Evolutionary conservation across 331 rosid species (phyloP).

Genomic region (Malus hybrid): DNA sequence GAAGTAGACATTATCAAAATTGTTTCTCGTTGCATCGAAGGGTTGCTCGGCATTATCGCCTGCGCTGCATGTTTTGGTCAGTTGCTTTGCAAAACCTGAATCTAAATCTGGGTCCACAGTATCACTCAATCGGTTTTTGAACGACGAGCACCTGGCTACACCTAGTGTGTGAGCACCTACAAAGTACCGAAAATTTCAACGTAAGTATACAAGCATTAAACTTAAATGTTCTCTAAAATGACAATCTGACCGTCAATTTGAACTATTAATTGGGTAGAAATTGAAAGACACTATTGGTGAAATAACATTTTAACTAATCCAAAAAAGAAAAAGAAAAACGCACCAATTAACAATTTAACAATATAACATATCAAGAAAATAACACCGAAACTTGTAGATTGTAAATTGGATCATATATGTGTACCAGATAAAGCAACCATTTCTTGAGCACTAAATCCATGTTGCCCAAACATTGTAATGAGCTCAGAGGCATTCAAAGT

Average conservation of each 20-base stretch:
- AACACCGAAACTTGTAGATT: not conserved
- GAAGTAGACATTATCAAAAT: conserved; percentile 58
- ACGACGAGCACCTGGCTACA: conserved; percentile 64
- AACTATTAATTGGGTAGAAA: not conserved
- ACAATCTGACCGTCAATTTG: too few species aligned
- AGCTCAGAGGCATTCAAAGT: conserved; percentile 65
- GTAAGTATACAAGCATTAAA: not conserved
- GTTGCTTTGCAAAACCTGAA: conserved; percentile 42
- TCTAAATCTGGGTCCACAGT: conserved; percentile 34
- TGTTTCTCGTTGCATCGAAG: conserved; percentile 46
- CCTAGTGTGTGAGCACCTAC: conserved; percentile 87
- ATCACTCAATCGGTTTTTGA: conserved; percentile 38
- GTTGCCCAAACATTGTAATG: conserved; percentile 44
- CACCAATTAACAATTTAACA: too few species aligned
- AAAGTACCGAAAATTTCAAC: not conserved
- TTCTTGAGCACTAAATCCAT: conserved; percentile 55
- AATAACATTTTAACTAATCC: too few species aligned
- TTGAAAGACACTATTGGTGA: too few species aligned
- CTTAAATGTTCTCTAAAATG: not conserved
- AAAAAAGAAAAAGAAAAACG: too few species aligned
- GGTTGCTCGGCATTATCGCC: conserved; percentile 61
- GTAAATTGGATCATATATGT: not conserved
- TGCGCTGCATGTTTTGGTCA: conserved; percentile 44
- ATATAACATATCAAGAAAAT: not conserved
- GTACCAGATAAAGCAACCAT: conserved; percentile 86